Base-by-base conservation (phyloP, 805 yeast genomes). In the Yamadazyma sp. region DNA sequence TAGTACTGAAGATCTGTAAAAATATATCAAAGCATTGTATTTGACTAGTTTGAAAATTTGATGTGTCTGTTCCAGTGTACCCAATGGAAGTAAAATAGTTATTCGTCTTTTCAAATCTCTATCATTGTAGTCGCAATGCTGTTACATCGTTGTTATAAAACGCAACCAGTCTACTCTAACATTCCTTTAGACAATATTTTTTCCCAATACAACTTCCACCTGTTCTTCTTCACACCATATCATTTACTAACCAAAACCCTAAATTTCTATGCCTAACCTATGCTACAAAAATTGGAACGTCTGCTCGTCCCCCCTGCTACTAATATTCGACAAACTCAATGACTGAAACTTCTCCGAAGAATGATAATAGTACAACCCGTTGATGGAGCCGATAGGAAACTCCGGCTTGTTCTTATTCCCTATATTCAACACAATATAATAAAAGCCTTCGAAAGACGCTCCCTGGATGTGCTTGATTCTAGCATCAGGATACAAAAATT, bases 401-500 rank as follows among this genome's bases (percentile, higher is more conserved):
- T 32, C 32, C 2, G 44, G 18, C 16, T 39, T 36, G 18, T 39
- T 35, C 9, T 9, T n/a, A 29, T 47, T 59, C 6, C 70, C 71
- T 20, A 87, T 90, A 59, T 85, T 85, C 51, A 89, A 80, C 28
- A 88, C 86, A 19, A 89, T 77, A 56, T 89, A 90, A 60, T 90
- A 90, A 56, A 89, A 89, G 0, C 98, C 98, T 28, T 89, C 96
- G 59, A 82, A 90, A 2, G 95, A 84, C 0, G 96, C 96, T 11
- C 76, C 91, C 46, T 64, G 67, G 40, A 75, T 75, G 47, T 72
- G 77, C 42, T 69, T 75, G n/a, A 82, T 64, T 40, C 64, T 61
- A 20, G 88, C 80, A 60, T 88, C 95, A 0, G 95, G 95, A 6
- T 85, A 80, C 43, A 90, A 62, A 53, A 88, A 88, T 52, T 80